Conservation (phyloP, 2,329 filamentous ascomycete genomes). For the Nothopassalora personata region DNA sequence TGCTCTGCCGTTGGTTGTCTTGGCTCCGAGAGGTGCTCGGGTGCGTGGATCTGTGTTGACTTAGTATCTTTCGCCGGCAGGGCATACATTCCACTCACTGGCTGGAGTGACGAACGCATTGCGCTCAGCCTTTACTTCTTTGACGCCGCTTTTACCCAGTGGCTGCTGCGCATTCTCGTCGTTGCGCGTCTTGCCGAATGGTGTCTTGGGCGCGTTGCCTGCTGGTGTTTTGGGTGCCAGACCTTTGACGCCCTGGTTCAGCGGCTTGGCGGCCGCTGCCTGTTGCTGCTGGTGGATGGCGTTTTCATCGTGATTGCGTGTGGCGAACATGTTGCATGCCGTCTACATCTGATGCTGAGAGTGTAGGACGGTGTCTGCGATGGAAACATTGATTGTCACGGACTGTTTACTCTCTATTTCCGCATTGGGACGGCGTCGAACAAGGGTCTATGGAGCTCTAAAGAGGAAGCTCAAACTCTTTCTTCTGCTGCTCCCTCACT, state of each 20-base stretch:
- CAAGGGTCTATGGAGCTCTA: neutral
- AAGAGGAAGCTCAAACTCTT: neutral
- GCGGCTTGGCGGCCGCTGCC: constrained; percentile 63
- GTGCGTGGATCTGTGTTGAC: constrained; percentile 53
- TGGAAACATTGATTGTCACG: neutral
- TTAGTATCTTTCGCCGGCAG: constrained; percentile 1
- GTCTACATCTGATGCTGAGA: neutral
- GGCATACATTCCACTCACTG: constrained; percentile 49
- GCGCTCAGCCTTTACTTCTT: constrained; percentile 54
- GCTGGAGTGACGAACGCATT: constrained; percentile 72
- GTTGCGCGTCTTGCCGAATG: constrained; percentile 61
- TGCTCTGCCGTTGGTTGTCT: constrained; percentile 90
- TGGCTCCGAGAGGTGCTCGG: constrained; percentile 81
- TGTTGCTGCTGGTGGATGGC: constrained; percentile 69
- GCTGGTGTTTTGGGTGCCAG: constrained; percentile 73
- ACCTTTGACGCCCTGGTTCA: constrained; percentile 59
- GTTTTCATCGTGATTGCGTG: constrained; percentile 79
- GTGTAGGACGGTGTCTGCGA: neutral
- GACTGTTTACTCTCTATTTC: neutral
- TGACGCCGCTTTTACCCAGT: constrained; percentile 54
- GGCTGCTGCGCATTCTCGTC: constrained; percentile 76
- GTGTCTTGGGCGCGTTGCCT: constrained; percentile 72
- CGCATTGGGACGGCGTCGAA: neutral
- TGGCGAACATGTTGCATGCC: constrained; percentile 59
- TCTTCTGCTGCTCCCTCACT: neutral